These are phyloP conservation scores for Lentinula edodes DNA, from an alignment of 768 basidiomycete genomes.

Conservation along the genomic window DNA sequence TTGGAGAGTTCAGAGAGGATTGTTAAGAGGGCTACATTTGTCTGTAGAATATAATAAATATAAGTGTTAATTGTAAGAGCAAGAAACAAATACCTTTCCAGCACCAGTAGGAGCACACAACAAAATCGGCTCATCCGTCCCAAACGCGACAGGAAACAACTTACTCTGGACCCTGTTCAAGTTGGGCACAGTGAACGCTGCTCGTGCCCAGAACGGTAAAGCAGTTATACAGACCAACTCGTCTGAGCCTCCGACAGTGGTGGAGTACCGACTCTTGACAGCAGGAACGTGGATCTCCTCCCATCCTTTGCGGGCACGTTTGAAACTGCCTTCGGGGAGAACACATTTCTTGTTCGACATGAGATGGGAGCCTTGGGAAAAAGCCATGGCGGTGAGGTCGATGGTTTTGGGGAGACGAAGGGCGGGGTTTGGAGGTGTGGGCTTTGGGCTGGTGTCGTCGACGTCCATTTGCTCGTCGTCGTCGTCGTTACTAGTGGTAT, in stretches of 20 bases:
- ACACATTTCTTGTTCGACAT: constrained; percentile 99
- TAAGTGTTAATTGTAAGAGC: no score
- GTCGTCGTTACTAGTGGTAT: constrained; percentile 27
- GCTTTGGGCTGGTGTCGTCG: no score
- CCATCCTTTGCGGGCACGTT: constrained; percentile 92
- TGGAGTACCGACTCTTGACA: constrained; percentile 52
- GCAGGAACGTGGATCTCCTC: constrained; percentile 98
- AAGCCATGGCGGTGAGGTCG: constrained; percentile 93
- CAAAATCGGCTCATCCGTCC: constrained; percentile 89
- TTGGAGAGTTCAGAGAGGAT: constrained; percentile 89
- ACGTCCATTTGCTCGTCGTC: no score
- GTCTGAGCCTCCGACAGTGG: constrained; percentile 22
- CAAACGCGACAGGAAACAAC: constrained; percentile 89
- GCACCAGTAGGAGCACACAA: constrained; percentile 98
- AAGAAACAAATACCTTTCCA: constrained; percentile 73
- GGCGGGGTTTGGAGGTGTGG: no score
- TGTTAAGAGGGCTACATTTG: constrained; percentile 95
- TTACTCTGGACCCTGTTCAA: constrained; percentile 94
- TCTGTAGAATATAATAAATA: constrained; percentile 21
- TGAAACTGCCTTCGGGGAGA: constrained; percentile 96
- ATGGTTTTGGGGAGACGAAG: constrained; percentile 66
- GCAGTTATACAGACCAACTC: constrained; percentile 68
- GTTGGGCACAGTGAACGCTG: constrained; percentile 76
- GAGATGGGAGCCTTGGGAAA: constrained; percentile 90
- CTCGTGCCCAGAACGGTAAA: constrained; percentile 82